phyloP scores from a whole-genome alignment of 768 basidiomycete genomes.

The Vishniacozyma victoriae region DNA sequence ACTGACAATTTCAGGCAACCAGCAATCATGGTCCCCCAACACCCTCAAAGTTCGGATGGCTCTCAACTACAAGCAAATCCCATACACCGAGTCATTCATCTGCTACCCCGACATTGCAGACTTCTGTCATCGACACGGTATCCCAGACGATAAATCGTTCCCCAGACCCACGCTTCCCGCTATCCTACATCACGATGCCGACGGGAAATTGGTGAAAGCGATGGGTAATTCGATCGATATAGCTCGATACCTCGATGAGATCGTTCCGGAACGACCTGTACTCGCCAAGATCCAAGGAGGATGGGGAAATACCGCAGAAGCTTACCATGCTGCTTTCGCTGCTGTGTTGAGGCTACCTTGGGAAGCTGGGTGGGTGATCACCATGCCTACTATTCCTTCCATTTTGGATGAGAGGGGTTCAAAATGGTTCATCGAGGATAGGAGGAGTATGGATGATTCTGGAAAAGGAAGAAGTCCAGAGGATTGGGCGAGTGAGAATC shows the following conservation, averaged over 20 bases:
- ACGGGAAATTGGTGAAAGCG: background rate
- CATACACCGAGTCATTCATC: conserved; percentile 16
- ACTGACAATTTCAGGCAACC: conserved; percentile 3
- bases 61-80: conserved; percentile 20
- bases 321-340: background rate
- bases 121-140: background rate
- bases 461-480: background rate
- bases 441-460: background rate
- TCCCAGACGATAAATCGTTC: background rate
- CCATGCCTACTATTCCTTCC: background rate
- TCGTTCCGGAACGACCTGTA: background rate
- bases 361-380: background rate
- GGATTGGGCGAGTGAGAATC: background rate
- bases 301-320: background rate
- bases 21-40: conserved; percentile 25
- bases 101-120: conserved; percentile 22
- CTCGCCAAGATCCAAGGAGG: background rate
- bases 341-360: background rate
- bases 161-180: background rate
- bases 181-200: background rate
- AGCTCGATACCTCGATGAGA: background rate
- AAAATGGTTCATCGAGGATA: background rate
- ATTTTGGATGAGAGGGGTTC: background rate
- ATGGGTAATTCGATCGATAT: background rate
- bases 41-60: conserved; percentile 17